Evolutionary conservation across 805 yeast genomes (phyloP), one percentile per base, ranked within the genome.

Genomic region (Yarrowia sp.): DNA sequence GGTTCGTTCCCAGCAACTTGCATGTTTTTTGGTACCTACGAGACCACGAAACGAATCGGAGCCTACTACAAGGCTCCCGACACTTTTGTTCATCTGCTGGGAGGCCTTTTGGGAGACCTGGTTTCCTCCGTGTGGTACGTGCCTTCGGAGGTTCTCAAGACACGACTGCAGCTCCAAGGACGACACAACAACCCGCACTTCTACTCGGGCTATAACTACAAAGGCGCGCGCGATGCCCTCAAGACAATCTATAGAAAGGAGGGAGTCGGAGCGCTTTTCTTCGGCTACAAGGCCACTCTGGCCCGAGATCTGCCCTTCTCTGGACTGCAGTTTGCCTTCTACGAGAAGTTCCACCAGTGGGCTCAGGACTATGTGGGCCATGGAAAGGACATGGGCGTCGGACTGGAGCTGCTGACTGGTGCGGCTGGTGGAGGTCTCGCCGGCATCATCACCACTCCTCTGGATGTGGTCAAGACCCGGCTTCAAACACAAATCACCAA

Each of bases 381-480:
- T 3, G 66, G 63, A 10, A 64, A 64, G 8, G 73, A 73, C 32
- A 70, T 77, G 65, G 74, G 77, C 7, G 68, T 74, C 5, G 65
- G 78, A 5, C 73, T 81, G 39, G 99, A 94, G 73, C 76, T 94
- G 25, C 64, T 81, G 13, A 91, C 97, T 0, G 99, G 99, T 62
- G 98, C 97, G 0, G 85, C 90, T 0, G 98, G 99, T 1, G 99
- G 99, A 63, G 98, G 96, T 1, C 79, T 88, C 12, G 96, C 97
- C 25, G 97, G 97, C 5, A 97, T 96, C 1, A 74, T 88, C 33
- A 93, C 99, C 2, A 93, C 94, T 12, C 99, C 99, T 2, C 77
- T 93, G 66, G 99, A 93, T 73, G 94, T 96, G 70, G 83, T 93
- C 66, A 93, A 94, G 75, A 93, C 99, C 0, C 80, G 98, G 69